Conservation (phyloP, 768 basidiomycete genomes). For the Boletus subparvulus region DNA sequence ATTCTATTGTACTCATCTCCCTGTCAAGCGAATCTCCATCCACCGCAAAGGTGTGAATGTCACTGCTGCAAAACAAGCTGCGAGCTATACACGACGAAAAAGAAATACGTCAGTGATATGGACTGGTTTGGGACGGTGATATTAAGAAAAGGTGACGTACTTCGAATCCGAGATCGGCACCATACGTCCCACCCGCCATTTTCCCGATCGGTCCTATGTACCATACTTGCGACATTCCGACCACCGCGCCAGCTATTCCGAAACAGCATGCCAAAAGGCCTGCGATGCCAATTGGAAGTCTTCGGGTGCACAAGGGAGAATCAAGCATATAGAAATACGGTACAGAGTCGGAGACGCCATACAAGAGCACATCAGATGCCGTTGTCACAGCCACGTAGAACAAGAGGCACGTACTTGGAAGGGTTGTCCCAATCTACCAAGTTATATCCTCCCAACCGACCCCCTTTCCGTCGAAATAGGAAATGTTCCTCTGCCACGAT, state of each 20-base stretch:
- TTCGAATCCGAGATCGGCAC: conserved; percentile 58
- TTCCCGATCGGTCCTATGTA: conserved; percentile 50
- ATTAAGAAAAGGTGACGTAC: conserved; percentile 22
- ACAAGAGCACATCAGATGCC: background rate
- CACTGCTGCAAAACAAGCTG: conserved; percentile 46
- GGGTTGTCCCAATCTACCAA: conserved; percentile 47
- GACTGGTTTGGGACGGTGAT: background rate
- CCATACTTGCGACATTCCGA: conserved; percentile 55
- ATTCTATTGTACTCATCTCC: conserved; percentile 6
- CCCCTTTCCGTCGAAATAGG: conserved; percentile 41
- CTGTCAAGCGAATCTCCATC: conserved; percentile 47
- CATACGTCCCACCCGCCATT: conserved; percentile 40
- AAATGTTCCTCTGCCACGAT: conserved; percentile 47
- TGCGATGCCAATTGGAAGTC: conserved; percentile 49
- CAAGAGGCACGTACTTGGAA: conserved; percentile 30
- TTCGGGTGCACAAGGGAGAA: conserved; percentile 5
- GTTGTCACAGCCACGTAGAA: background rate
- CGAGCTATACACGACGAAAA: conserved; percentile 29
- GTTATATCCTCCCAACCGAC: conserved; percentile 51
- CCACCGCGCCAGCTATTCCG: conserved; percentile 48
- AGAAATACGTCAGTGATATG: background rate
- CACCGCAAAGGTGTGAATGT: conserved; percentile 48
- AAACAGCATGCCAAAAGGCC: conserved; percentile 47
- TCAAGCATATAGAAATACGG: background rate
- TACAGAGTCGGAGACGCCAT: background rate